Evolutionary conservation across 1,139 yeast genomes (phyloP), one percentile per base, ranked within the genome.

Genomic region (Yamadazyma jaroonii): DNA sequence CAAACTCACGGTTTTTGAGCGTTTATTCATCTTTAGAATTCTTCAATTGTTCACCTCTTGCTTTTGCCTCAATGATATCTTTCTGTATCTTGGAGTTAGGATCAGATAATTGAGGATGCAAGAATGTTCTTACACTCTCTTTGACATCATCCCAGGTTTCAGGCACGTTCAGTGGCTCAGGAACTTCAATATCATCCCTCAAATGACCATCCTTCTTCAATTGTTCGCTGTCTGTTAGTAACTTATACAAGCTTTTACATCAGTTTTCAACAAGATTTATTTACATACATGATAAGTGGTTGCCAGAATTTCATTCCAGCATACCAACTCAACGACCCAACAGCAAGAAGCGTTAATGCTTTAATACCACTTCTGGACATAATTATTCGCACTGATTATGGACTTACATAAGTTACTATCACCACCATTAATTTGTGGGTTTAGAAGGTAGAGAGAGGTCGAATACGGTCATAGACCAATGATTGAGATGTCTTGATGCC

Each of bases 251-350:
- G 9, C n/a, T 3, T 11, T 6, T 31, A 11, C 13, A 13, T 22
- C 13, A 23, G 27, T 22, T 11, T 20, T 26, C 21, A 17, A 11
- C 3, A 21, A 10, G 12, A 12, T 15, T 27, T 27, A 27, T 25
- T 23, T 34, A 75, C 83, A 51, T 68, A 78, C 83, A 84, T 71
- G 4, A 84, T 72, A 24, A 84, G 57, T 2, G 95, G 94, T 49
- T 81, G 82, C 71, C 87, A 84, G 60, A 84, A 84, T 53, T 74
- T 77, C 39, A 79, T 63, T 1, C 92, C 84, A 21, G 72, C 59
- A 42, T 67, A 71, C 72, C 74, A 68, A 39, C 74, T 64, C 25
- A 67, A 48, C 6, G 59, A 64, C 6, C 67, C 63, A 4, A 62
- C 68, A 22, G 63, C 58, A 21, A 63, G 42, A 5, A 66, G 39